Conservation (phyloP, 768 basidiomycete genomes). For the Inosperma sp. region DNA sequence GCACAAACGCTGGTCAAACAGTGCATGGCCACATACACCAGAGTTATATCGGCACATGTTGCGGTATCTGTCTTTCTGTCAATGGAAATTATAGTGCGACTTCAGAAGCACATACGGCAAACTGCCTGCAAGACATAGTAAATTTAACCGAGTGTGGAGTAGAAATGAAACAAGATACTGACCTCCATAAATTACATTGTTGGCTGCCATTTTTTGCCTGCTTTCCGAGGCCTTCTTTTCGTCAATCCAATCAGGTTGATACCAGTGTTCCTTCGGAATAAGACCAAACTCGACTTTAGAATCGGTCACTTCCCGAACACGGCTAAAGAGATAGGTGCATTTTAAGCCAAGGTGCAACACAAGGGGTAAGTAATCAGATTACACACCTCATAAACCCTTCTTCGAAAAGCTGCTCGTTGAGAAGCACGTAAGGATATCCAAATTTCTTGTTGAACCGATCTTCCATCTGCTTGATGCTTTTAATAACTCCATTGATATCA, state of each 20-base stretch:
- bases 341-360: not conserved
- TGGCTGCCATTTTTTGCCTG: constrained; percentile 65
- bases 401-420: constrained; percentile 77
- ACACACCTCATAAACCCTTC: constrained; percentile 63
- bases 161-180: constrained; percentile 13
- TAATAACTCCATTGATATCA: constrained; percentile 55
- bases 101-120: constrained; percentile 50
- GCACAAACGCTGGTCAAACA: not conserved
- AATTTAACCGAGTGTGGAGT: not conserved
- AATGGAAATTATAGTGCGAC: not conserved
- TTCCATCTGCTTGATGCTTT: constrained; percentile 74
- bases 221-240: constrained; percentile 61
- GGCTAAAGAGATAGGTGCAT: constrained; percentile 32
- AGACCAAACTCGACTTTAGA: constrained; percentile 65
- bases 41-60: constrained; percentile 99
- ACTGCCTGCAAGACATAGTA: constrained; percentile 47
- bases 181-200: constrained; percentile 68
- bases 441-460: constrained; percentile 88
- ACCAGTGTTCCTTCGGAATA: constrained; percentile 78
- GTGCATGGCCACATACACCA: constrained; percentile 52
- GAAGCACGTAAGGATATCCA: constrained; percentile 78
- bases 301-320: constrained; percentile 54
- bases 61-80: constrained; percentile 51
- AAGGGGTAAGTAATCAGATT: not conserved
- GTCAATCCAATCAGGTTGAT: constrained; percentile 77